A percentile compares a stretch with the other conserved stretches of the same genome.
These are phyloP conservation scores for Ceratopteris richardii DNA, from an alignment of 75 land plant genomes.

Conservation along the genomic window DNA sequence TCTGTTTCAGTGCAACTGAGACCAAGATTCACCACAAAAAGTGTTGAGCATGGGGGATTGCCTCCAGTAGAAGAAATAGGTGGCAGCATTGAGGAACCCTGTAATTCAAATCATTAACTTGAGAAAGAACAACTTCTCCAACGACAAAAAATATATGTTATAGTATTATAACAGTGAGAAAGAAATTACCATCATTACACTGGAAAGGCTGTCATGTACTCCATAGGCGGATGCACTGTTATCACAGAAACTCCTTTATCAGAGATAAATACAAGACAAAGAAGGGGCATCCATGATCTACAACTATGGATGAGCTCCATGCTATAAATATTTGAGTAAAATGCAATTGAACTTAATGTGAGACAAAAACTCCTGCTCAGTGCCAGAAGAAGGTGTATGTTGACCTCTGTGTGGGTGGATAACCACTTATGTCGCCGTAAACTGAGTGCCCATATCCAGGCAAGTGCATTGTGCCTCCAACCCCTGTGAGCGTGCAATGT, in stretches of 20 bases:
- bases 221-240: constrained; percentile 8
- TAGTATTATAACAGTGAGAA: no score
- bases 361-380: no score
- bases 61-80: constrained; percentile 26
- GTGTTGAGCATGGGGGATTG: constrained; percentile 68
- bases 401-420: constrained; percentile 87
- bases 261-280: background rate
- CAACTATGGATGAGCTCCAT: no score
- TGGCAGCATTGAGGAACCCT: constrained; percentile 14
- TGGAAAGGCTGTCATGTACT: constrained; percentile 23
- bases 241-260: no score
- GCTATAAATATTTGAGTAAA: no score
- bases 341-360: background rate
- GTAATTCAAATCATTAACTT: background rate
- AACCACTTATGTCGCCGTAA: constrained; percentile 73
- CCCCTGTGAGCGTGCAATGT: constrained; percentile 92
- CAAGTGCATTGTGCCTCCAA: constrained; percentile 76
- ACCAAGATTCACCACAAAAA: constrained; percentile 80
- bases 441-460: constrained; percentile 82
- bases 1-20: constrained; percentile 67
- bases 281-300: no score
- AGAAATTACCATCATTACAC: constrained; percentile 22
- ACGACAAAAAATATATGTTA: no score
- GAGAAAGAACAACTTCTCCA: no score
- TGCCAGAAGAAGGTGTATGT: constrained; percentile 36